Evolutionary conservation across 163 green algal genomes (phyloP), one percentile per base, ranked within the genome.

Genomic region (Prototheca wickerhamii): DNA sequence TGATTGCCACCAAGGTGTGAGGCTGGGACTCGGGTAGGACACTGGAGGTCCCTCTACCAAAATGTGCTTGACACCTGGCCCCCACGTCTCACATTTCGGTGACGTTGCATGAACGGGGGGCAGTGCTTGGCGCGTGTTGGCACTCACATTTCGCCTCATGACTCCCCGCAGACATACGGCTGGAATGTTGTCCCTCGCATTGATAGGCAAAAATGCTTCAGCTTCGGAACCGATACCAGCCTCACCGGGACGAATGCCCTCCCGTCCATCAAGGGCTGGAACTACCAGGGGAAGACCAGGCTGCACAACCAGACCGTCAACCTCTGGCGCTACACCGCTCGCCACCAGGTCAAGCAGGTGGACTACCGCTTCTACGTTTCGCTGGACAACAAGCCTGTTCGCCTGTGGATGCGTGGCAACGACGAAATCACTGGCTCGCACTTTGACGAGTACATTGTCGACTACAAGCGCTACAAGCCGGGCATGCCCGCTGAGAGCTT

Each of bases 381-480:
- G 3, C 29, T 58, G 30, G 65, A 74, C 43, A 72, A 60, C 0
- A 42, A 34, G 4, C 78, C 79, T 2, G 8, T 80, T 18, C 60
- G 70, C 4, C 64, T 86, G 61, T 60, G 78, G 63, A 77, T 82
- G 69, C 69, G 68, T 44, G 79, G 79, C 17, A 72, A 70, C 26
- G 71, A 85, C 31, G 44, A 75, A 35, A 68, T 81, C 30, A 59
- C 23, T 32, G 76, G 76, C 2, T n/a, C 67, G 8, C 78, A 85
- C 55, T 83, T 83, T 68, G 78, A 82, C 61, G 67, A 81, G 50
- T 84, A 70, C 54, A 52, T 76, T 4, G 65, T 70, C 4, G 77
- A 82, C 54, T 84, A 81, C 64, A 57, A 29, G 8, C 18, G n/a
- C 26, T 81, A 71, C 56, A 51, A 12, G 20, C 62, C 75, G 10